phyloP scores from a whole-genome alignment of 495 filamentous ascomycete genomes.

The Penicillium chermesinum region DNA sequence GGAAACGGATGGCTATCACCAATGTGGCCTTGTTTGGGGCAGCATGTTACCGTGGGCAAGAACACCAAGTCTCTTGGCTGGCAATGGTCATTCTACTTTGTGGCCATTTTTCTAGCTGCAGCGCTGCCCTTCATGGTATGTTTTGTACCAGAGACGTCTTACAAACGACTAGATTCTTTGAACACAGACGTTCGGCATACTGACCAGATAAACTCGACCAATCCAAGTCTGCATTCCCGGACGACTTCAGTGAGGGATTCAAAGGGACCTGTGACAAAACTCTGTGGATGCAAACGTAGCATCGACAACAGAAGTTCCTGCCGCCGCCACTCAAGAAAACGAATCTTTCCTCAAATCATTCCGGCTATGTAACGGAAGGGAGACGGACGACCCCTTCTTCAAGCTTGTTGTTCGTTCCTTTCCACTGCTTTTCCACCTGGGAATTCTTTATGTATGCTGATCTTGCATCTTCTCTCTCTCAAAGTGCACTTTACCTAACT shows the following conservation, averaged over 20 bases:
- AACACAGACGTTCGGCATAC: conserved; percentile 54
- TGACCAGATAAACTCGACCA: conserved; percentile 8
- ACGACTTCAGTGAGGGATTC: conserved; percentile 8
- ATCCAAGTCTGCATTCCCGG: conserved; percentile 9
- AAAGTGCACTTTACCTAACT: too few species aligned
- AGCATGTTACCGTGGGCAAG: conserved; percentile 82
- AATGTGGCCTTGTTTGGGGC: conserved; percentile 89
- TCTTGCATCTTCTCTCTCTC: background rate
- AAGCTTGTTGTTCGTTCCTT: conserved; percentile 59
- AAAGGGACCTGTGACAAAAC: conserved; percentile 12
- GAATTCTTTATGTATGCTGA: conserved; percentile 65
- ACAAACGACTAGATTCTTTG: conserved; percentile 54
- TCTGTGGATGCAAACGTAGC: background rate
- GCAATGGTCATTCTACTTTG: conserved; percentile 71
- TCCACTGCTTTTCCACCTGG: conserved; percentile 70
- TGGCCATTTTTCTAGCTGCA: conserved; percentile 61
- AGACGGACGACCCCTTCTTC: conserved; percentile 59
- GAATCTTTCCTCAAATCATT: conserved; percentile 53
- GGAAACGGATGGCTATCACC: conserved; percentile 82
- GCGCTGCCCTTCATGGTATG: conserved; percentile 64
- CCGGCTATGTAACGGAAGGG: conserved; percentile 72
- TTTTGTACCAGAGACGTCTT: conserved; percentile 84
- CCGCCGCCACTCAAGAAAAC: conserved; percentile 28
- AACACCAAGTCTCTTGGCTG: conserved; percentile 73
- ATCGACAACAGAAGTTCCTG: conserved; percentile 11